Evolutionary conservation across 768 basidiomycete genomes (phyloP).

Genomic region (Mycena galopus): DNA sequence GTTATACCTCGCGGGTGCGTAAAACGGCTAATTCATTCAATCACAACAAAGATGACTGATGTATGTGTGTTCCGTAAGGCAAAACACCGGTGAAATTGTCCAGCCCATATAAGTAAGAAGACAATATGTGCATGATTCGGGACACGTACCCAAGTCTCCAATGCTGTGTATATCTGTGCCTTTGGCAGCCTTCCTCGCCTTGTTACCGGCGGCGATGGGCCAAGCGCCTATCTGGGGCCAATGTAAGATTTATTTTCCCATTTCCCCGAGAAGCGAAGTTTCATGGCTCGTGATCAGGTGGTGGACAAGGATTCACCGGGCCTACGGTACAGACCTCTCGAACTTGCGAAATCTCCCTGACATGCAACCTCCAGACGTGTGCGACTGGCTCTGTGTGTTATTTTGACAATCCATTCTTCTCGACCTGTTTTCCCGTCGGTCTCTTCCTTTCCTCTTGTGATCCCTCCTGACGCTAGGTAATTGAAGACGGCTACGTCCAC

Average conservation of each 20-base stretch:
- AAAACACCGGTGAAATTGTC: no score
- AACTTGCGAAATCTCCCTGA: neutral
- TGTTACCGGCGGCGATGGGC: neutral
- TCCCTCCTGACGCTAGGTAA: no score
- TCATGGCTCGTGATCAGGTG: constrained; percentile 5
- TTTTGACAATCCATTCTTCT: constrained; percentile 17
- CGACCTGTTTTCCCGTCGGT: constrained; percentile 12
- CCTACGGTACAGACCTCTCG: constrained; percentile 10
- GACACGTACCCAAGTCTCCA: no score
- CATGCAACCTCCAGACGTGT: neutral
- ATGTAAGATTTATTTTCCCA: neutral
- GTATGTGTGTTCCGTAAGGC: no score
- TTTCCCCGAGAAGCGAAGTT: neutral
- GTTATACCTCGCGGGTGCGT: no score
- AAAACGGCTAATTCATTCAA: no score
- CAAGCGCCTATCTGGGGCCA: constrained; percentile 24
- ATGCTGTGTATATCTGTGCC: neutral
- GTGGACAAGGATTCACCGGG: constrained; percentile 14
- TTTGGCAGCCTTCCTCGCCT: constrained; percentile 1
- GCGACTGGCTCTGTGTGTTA: neutral
- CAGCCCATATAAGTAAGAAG: no score
- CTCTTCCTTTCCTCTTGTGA: neutral
- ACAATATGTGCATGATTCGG: no score
- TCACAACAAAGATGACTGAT: no score
- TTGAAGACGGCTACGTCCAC: constrained; percentile 34